phyloP scores from a whole-genome alignment of 257 asterid genomes.

The Primulina huaijiensis region DNA sequence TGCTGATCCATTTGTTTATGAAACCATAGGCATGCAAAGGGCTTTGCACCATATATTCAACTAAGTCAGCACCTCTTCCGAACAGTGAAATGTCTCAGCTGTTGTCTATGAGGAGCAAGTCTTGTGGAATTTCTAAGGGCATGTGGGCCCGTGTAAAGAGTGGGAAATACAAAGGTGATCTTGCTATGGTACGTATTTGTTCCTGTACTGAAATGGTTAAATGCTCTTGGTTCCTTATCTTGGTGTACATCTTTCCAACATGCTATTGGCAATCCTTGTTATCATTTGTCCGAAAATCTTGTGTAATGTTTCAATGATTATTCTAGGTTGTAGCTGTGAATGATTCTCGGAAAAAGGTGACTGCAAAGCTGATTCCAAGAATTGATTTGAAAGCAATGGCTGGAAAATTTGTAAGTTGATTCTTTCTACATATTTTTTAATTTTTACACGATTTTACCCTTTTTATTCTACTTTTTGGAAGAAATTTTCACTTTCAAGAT shows the following conservation, averaged over 20 bases:
- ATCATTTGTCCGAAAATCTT: neutral
- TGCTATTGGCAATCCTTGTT: neutral
- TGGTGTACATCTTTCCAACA: constrained; percentile 5
- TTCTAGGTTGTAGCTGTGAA: constrained; percentile 72
- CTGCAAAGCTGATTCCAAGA: constrained; percentile 85
- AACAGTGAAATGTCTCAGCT: constrained; percentile 57
- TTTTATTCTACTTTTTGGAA: neutral
- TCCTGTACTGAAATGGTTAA: constrained; percentile 12
- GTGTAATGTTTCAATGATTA: constrained; percentile 23
- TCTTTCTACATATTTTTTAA: neutral
- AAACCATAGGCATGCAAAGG: constrained; percentile 80
- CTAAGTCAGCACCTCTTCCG: constrained; percentile 58
- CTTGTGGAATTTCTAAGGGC: constrained; percentile 63
- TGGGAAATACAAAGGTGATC: constrained; percentile 96
- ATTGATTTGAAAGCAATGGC: constrained; percentile 89
- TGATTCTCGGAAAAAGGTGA: constrained; percentile 62
- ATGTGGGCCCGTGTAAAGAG: constrained; percentile 95
- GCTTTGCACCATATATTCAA: constrained; percentile 59
- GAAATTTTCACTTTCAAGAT: neutral
- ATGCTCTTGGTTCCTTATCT: constrained; percentile 18
- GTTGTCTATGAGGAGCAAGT: constrained; percentile 58
- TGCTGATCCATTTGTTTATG: constrained; percentile 8
- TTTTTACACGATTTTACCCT: neutral
- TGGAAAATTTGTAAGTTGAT: constrained; percentile 72
- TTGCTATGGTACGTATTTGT: constrained; percentile 60